Evolutionary conservation across 1,139 yeast genomes (phyloP).

Genomic region (Candida dubliniensis): DNA sequence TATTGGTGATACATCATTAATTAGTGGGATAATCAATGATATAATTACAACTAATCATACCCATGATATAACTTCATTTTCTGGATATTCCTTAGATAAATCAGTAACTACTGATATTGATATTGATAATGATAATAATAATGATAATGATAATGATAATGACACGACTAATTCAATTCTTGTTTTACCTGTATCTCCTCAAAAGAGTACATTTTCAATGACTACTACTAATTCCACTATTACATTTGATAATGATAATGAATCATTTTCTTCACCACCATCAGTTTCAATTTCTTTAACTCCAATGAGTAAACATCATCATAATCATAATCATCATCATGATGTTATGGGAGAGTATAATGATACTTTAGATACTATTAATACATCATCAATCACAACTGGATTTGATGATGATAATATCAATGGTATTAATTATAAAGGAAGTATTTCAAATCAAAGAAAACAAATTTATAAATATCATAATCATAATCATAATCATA

Average conservation of each 20-base stretch:
- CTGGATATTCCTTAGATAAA: slow-evolving; percentile 2
- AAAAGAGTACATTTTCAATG: background rate
- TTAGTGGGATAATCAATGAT: background rate
- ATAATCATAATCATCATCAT: too few species aligned
- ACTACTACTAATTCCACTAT: background rate
- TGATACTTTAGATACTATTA: too few species aligned
- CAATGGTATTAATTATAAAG: too few species aligned
- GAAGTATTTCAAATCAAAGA: too few species aligned
- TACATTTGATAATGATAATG: background rate
- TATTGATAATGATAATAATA: background rate
- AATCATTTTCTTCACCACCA: slow-evolving; percentile 1
- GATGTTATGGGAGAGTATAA: too few species aligned
- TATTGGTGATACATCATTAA: too few species aligned
- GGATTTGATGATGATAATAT: too few species aligned
- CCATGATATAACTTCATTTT: slow-evolving; percentile 3
- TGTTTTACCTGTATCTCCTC: background rate
- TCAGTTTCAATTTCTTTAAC: background rate
- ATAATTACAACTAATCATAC: background rate
- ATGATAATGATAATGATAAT: background rate
- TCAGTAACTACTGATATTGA: background rate
- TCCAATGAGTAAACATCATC: too few species aligned
- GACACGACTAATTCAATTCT: too few species aligned
- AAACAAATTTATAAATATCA: too few species aligned
- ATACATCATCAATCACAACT: too few species aligned
- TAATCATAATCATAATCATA: too few species aligned